These are phyloP conservation scores for Lactarius akahatsu DNA, from an alignment of 768 basidiomycete genomes.

Conservation along the genomic window DNA sequence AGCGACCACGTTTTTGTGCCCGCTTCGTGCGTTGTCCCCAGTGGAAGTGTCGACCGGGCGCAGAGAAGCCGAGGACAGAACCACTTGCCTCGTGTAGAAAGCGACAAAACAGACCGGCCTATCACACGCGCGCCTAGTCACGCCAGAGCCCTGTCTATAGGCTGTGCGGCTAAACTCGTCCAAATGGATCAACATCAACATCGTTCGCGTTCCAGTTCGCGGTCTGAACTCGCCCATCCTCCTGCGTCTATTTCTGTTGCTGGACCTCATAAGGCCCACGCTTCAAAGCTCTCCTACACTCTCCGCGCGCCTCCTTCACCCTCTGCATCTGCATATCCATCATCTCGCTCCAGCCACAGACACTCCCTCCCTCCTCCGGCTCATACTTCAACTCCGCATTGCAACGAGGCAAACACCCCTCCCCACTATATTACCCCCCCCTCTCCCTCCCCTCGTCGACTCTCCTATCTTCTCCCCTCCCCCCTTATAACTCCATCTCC, in stretches of 20 bases:
- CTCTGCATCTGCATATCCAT: constrained; percentile 17
- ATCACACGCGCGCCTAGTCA: constrained; percentile 22
- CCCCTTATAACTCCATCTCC: constrained; percentile 29
- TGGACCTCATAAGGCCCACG: constrained; percentile 25
- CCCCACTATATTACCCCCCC: constrained; percentile 24
- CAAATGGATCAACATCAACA: constrained; percentile 24
- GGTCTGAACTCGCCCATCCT: constrained; percentile 21
- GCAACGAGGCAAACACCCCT: constrained; percentile 27
- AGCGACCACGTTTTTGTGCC: background rate
- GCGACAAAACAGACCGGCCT: constrained; percentile 22
- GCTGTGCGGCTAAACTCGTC: constrained; percentile 19
- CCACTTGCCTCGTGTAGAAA: constrained; percentile 23
- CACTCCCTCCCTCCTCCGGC: constrained; percentile 11
- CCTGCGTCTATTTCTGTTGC: background rate
- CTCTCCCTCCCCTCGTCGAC: constrained; percentile 18
- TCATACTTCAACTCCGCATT: constrained; percentile 24
- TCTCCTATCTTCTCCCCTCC: constrained; percentile 13
- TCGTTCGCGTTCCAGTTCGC: constrained; percentile 25
- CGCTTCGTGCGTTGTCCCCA: background rate
- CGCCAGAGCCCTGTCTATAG: constrained; percentile 20
- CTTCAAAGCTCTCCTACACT: background rate
- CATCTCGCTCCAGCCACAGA: constrained; percentile 12
- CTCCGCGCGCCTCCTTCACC: constrained; percentile 7
- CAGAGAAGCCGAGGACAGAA: constrained; percentile 15
- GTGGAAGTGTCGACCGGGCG: constrained; percentile 8